phyloP scores from a whole-genome alignment of 1,139 yeast genomes.

The Protomyces lactucae-debilis region DNA sequence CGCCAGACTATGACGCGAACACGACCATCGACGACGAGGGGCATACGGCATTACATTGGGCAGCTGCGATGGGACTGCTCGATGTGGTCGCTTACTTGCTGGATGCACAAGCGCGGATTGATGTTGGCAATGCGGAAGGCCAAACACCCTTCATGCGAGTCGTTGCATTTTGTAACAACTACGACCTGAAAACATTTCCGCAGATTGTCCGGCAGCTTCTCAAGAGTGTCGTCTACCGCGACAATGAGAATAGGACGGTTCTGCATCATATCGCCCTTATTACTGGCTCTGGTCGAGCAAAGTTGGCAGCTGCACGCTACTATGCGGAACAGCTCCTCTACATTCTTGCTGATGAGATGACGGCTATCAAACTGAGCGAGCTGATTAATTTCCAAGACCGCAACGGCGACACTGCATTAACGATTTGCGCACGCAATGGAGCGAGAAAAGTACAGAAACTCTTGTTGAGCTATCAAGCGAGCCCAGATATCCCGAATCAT shows the following conservation, averaged over 20 bases:
- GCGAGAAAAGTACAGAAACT: slow-evolving; percentile 72
- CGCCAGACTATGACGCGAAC: slow-evolving; percentile 65
- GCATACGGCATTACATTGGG: slow-evolving; percentile 93
- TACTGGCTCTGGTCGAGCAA: slow-evolving; percentile 62
- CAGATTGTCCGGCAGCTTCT: slow-evolving; percentile 64
- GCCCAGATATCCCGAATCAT: slow-evolving; percentile 64
- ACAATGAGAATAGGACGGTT: slow-evolving; percentile 76
- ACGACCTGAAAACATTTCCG: slow-evolving; percentile 70
- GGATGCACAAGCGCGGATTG: slow-evolving; percentile 59
- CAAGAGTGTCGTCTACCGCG: slow-evolving; percentile 70
- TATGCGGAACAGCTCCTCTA: slow-evolving; percentile 73
- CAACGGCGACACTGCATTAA: slow-evolving; percentile 79
- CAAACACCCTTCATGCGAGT: slow-evolving; percentile 88
- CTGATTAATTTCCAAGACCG: slow-evolving; percentile 75
- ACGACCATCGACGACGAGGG: slow-evolving; percentile 91
- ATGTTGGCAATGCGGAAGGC: slow-evolving; percentile 78
- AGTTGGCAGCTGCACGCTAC: slow-evolving; percentile 71
- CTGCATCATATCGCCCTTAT: slow-evolving; percentile 84
- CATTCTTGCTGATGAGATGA: slow-evolving; percentile 64
- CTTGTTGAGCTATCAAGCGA: slow-evolving; percentile 66
- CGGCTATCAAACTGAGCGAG: slow-evolving; percentile 62
- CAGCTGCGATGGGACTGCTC: slow-evolving; percentile 81
- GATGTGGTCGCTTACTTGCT: slow-evolving; percentile 69
- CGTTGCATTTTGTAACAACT: slow-evolving; percentile 81
- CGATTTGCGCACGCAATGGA: slow-evolving; percentile 80